Percentiles rank a stretch among this genome's conserved stretches.
Evolutionary conservation across 495 filamentous ascomycete genomes (phyloP).

Genomic region (Tuber magnatum): DNA sequence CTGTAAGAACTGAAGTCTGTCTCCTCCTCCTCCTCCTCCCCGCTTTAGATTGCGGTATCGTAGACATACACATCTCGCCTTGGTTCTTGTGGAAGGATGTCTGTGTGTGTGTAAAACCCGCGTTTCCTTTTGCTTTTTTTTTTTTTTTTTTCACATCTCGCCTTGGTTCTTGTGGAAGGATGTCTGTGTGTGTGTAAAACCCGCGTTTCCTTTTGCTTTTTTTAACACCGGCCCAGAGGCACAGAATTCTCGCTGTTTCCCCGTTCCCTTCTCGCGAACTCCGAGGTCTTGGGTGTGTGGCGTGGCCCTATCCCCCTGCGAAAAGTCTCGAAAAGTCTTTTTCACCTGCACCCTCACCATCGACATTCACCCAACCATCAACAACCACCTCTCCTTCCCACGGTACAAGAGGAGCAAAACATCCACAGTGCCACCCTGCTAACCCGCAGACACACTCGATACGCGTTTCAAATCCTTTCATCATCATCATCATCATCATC

Average conservation of each 20-base stretch:
- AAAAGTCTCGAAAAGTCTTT: neutral
- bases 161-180: neutral
- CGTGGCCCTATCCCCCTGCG: neutral
- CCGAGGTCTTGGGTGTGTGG: neutral
- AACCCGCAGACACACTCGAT: constrained; percentile 1
- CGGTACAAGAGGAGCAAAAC: neutral
- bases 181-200: neutral
- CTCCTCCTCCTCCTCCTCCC: neutral
- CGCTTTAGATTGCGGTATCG: neutral
- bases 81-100: neutral
- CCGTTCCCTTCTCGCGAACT: neutral
- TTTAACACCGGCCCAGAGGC: neutral
- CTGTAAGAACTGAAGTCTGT: neutral
- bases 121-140: neutral
- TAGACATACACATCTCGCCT: neutral
- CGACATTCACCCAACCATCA: neutral
- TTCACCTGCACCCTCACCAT: neutral
- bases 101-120: neutral
- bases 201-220: neutral
- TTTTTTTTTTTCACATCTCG: neutral
- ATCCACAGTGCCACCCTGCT: neutral
- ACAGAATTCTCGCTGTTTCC: neutral
- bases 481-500: constrained; percentile 6
- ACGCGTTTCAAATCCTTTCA: constrained; percentile 5
- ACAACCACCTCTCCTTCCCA: constrained; percentile 3